Evolutionary conservation across 1,139 yeast species (phyloP).

Genomic region (Taiozyma sp.): DNA sequence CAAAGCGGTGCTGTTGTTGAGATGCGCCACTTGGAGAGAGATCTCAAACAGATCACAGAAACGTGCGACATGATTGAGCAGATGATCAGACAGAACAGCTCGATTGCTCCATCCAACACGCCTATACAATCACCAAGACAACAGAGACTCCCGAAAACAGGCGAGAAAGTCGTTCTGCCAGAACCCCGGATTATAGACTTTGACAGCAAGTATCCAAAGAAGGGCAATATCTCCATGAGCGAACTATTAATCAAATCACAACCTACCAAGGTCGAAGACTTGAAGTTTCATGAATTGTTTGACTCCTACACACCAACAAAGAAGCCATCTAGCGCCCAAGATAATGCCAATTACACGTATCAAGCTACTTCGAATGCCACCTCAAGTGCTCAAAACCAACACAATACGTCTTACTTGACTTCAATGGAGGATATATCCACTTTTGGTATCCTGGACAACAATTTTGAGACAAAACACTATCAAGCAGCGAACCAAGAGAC

Average conservation of each 20-base stretch:
- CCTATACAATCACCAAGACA: conserved; percentile 8
- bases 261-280: neutral
- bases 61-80: neutral
- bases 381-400: neutral
- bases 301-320: neutral
- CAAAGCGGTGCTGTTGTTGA: neutral
- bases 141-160: neutral
- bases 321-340: neutral
- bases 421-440: conserved; percentile 7
- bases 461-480: neutral
- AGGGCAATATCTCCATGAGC: neutral
- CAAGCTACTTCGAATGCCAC: neutral
- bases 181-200: neutral
- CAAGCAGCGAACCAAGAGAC: neutral
- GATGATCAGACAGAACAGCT: neutral
- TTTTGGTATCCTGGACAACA: conserved; percentile 2
- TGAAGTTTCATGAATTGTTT: neutral
- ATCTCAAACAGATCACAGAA: neutral
- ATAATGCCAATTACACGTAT: conserved; percentile 4
- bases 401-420: neutral
- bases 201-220: neutral
- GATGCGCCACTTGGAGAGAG: neutral
- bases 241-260: neutral
- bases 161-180: neutral
- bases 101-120: conserved; percentile 11